phyloP scores from a whole-genome alignment of 208 protist species.

The Trypanosoma scelopori region DNA sequence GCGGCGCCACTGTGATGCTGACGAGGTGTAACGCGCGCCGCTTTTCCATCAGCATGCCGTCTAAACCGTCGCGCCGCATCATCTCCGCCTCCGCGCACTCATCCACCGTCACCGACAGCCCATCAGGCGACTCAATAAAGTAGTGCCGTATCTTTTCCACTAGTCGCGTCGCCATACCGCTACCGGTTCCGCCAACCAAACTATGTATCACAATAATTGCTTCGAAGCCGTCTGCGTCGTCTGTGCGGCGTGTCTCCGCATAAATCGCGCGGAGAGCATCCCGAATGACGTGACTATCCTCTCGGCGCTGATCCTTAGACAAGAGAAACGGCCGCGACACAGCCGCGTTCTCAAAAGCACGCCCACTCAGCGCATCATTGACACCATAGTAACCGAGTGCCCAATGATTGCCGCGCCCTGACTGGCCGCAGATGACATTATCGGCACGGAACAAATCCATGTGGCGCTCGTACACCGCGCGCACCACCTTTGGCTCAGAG shows the following conservation, averaged over 20 bases:
- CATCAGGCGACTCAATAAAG: conserved; percentile 62
- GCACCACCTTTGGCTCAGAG: conserved; percentile 88
- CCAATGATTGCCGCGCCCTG: conserved; percentile 87
- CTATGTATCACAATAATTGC: conserved; percentile 84
- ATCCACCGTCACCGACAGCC: conserved; percentile 32
- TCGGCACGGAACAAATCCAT: conserved; percentile 49
- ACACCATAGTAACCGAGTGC: conserved; percentile 84
- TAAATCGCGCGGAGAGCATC: conserved; percentile 72
- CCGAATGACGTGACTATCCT: conserved; percentile 52
- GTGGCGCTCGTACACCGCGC: conserved; percentile 55
- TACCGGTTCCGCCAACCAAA: conserved; percentile 83
- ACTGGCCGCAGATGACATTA: conserved; percentile 80
- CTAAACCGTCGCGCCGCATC: conserved; percentile 64
- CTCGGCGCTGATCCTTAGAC: conserved; percentile 63
- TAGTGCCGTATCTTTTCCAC: conserved; percentile 82
- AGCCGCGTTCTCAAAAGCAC: conserved; percentile 40
- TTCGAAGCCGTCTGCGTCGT: conserved; percentile 56
- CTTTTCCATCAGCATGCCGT: conserved; percentile 71
- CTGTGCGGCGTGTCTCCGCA: conserved; percentile 67
- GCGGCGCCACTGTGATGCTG: conserved; percentile 69
- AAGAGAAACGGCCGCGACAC: conserved; percentile 53
- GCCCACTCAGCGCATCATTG: conserved; percentile 37
- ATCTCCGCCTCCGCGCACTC: conserved; percentile 57
- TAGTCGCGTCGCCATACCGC: conserved; percentile 72
- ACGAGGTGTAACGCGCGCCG: conserved; percentile 69